Evolutionary conservation across 2,329 filamentous ascomycete genomes (phyloP), one percentile per base, ranked within the genome.

Genomic region (Venturia aucupariae): DNA sequence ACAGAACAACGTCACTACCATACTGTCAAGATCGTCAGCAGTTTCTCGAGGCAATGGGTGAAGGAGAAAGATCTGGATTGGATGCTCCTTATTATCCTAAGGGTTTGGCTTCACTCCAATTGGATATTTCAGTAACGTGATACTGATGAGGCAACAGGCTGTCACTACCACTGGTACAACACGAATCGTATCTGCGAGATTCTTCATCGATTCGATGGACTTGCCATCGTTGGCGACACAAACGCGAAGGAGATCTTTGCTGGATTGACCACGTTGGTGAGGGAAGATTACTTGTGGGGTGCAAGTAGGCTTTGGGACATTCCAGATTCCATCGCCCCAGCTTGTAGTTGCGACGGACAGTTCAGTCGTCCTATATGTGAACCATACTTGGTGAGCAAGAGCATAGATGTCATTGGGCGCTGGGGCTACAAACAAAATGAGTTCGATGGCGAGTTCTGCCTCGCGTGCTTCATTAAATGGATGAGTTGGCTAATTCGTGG

Each of bases 191-290:
- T 30, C 22, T 54, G 48, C 27, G 10, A 54, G 15, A 54, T 54
- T 6, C 13, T 54, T n/a, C 22, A 48, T 1, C 60, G 39, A 7
- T 41, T 62, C 66, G 75, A 77, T 59, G 70, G 71, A 22, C 65
- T 80, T 6, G 66, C 75, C 22, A 80, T 80, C 64, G 66, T 79
- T 54, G 78, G 78, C 30, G 77, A 80, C 64, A 70, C 74, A 51
- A 69, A 73, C 38, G 70, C 77, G 19, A 71, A 73, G 61, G 70
- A 74, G 44, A 72, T 78, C 57, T 80, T 80, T 67, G 72, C 74
- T n/a, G 77, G 75, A 32, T 74, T 80, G 67, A 79, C 79, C 67
- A 74, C 79, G 57, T 72, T 80, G 10, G 69, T 80, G 2, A 74
- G 76, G 39, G 72, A 77, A 67, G 72, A 80, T 61, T 68, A 79